Evolutionary conservation across 495 filamentous ascomycete genomes (phyloP).

Genomic region (Lasiosphaeriaceae sp.): DNA sequence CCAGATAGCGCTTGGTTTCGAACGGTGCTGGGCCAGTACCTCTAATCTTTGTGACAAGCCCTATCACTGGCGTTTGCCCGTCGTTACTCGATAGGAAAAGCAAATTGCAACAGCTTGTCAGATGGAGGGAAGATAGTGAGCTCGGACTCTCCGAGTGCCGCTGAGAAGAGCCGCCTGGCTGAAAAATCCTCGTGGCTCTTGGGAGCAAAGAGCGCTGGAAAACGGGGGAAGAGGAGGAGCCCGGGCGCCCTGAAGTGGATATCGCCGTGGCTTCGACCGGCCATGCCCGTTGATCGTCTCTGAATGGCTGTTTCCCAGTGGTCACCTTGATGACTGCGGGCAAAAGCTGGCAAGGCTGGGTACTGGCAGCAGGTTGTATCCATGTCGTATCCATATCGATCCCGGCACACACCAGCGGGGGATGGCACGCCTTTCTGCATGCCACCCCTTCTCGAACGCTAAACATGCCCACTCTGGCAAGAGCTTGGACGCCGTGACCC

Average conservation of each 20-base stretch:
- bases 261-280: neutral
- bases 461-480: conserved; percentile 12
- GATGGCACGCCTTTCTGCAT: neutral
- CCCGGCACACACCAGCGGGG: neutral
- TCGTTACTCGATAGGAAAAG: neutral
- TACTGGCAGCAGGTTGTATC: neutral
- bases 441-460: neutral
- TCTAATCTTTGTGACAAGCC: neutral
- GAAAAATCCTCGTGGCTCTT: neutral
- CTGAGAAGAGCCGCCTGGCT: neutral
- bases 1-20: neutral
- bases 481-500: conserved; percentile 15
- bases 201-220: neutral
- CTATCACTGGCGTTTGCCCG: neutral
- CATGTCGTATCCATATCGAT: neutral
- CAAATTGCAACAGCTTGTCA: neutral
- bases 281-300: neutral
- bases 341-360: neutral
- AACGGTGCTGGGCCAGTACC: neutral
- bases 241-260: neutral
- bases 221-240: neutral
- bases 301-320: neutral
- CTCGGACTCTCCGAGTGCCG: neutral
- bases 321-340: neutral
- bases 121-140: neutral